Evolutionary conservation across 441 rosid species (phyloP), one percentile per base, ranked within the genome.

Genomic region (Manihot esculenta): DNA sequence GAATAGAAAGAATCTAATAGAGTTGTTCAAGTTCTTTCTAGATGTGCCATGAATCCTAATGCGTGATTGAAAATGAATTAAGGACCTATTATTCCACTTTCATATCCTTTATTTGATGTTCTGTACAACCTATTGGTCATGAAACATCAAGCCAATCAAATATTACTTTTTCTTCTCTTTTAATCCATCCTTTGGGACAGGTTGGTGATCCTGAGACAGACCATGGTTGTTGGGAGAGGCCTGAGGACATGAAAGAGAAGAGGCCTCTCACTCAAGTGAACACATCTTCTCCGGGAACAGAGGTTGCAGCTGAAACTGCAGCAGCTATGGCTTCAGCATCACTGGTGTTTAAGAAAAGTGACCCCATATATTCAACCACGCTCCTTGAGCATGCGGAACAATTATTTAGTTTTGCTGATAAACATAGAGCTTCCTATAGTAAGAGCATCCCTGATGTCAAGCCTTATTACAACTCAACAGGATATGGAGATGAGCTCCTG

Each of bases 261-360:
- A 85, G 99, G 79, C 97, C 98, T 2, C 82, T 89, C 18, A 79
- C 76, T 33, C 87, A 85, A 77, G 81, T 95, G 62, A 89, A 95
- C 66, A 42, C 72, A 35, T 77, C 96, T 5, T 73, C 71, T 79
- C 96, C 96, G 1, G 99, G 99, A 60, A 71, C 95, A 1, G 98
- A 95, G 42, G 99, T 93, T 79, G 98, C 98, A 65, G 98, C 97
- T 12, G 98, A 95, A 77, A 89, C 97, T 56, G 96, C 98, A 10
- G 99, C 98, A 42, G 98, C 99, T 42, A 79, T 93, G 91, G 98
- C 98, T 60, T 81, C 99, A 0, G 97, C 97, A 0, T 91, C 98
- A 72, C 74, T 95, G 48, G 99, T 95, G 77, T 95, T 93, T 59
- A 93, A 92, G 79, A 83, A 77, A 26, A 74, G 72, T 20, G 78